phyloP scores from a whole-genome alignment of 108 stramenopile species.

The Pseudonitzschia multiseries region DNA sequence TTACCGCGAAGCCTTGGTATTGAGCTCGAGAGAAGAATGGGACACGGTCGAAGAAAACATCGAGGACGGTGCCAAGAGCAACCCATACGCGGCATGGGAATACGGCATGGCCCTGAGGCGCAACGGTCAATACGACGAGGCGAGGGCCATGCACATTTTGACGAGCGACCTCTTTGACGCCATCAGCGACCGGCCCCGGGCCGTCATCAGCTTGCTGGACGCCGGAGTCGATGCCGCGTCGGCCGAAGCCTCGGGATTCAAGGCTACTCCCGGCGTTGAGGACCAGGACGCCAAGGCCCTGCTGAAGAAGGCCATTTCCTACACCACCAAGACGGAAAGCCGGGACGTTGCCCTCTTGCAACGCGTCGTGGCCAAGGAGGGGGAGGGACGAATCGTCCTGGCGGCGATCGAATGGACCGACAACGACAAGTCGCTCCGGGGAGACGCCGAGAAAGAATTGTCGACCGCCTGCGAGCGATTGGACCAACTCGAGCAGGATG shows the following conservation, averaged over 20 bases:
- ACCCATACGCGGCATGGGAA: conserved; percentile 86
- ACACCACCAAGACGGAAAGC: conserved; percentile 56
- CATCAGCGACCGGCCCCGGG: conserved; percentile 67
- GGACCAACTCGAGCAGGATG: conserved; percentile 75
- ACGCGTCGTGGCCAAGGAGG: conserved; percentile 79
- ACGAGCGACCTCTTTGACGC: conserved; percentile 62
- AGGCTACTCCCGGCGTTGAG: neutral
- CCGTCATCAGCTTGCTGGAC: conserved; percentile 63
- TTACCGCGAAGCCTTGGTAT: conserved; percentile 50
- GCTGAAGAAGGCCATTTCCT: conserved; percentile 50
- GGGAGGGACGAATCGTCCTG: conserved; percentile 73
- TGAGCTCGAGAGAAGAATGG: conserved; percentile 53
- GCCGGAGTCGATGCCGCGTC: conserved; percentile 70
- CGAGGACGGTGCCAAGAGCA: conserved; percentile 64
- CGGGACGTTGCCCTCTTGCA: conserved; percentile 72
- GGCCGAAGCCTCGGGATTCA: neutral
- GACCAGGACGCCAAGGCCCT: conserved; percentile 4
- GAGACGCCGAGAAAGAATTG: conserved; percentile 60
- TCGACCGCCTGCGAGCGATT: conserved; percentile 67
- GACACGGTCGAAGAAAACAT: conserved; percentile 49
- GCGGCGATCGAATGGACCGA: conserved; percentile 67
- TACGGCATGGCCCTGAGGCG: conserved; percentile 68
- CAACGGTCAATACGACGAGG: conserved; percentile 38
- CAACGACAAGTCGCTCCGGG: conserved; percentile 32
- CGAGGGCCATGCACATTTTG: conserved; percentile 48